phyloP scores from a whole-genome alignment of 78 protist genomes.

The Dictyostelium brefeldianum region DNA sequence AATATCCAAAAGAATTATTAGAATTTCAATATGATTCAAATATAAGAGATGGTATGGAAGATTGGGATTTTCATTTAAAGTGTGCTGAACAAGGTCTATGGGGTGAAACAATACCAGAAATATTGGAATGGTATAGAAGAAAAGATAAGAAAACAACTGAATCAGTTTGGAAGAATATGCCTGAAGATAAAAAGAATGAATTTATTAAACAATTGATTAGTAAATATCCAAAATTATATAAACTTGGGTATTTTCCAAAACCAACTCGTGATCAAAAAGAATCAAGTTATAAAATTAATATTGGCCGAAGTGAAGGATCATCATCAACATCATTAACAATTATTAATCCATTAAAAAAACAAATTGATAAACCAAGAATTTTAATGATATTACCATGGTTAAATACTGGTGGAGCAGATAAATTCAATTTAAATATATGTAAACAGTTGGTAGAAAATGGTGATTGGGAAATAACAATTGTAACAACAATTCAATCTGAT shows the following conservation, averaged over 20 bases:
- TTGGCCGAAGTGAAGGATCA: not conserved
- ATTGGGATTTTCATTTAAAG: conserved; percentile 67
- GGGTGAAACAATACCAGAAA: conserved; percentile 79
- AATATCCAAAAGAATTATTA: not conserved
- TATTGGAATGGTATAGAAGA: conserved; percentile 68
- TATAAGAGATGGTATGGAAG: conserved; percentile 61
- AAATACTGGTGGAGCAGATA: conserved; percentile 79
- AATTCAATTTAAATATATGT: conserved; percentile 64
- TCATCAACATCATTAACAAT: not conserved
- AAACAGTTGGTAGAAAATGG: conserved; percentile 57
- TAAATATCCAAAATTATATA: conserved; percentile 45
- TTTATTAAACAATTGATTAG: conserved; percentile 13
- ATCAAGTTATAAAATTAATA: not conserved
- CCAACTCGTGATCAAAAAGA: conserved; percentile 3
- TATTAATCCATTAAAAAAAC: conserved; percentile 24
- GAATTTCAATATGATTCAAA: conserved; percentile 22
- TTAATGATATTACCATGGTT: conserved; percentile 68
- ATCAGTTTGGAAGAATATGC: conserved; percentile 17
- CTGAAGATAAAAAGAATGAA: not conserved
- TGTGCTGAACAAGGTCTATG: conserved; percentile 44
- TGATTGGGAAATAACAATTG: conserved; percentile 59
- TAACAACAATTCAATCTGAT: conserved; percentile 19
- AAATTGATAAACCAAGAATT: conserved; percentile 24
- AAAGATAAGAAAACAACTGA: conserved; percentile 7
- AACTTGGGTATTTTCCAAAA: not conserved